Conservation (phyloP, 371 early-diverging fungal species). For the Mortierella sp. region DNA sequence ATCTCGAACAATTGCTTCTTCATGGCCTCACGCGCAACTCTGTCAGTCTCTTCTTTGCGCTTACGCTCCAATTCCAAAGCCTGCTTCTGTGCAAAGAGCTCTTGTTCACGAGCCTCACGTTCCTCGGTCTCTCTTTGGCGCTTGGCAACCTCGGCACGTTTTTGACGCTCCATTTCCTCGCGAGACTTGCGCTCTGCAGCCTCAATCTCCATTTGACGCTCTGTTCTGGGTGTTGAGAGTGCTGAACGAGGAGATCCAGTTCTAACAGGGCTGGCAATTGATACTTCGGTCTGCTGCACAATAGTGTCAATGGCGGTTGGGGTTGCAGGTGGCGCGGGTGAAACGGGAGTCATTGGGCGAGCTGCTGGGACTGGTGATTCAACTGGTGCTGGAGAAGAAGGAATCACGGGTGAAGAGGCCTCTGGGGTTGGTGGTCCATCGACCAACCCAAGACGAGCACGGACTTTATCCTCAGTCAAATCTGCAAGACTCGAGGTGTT, state of each 20-base stretch:
- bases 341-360: constrained; percentile 49
- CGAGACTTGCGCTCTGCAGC: constrained; percentile 41
- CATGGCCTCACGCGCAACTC: constrained; percentile 54
- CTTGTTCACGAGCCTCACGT: constrained; percentile 45
- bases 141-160: constrained; percentile 35
- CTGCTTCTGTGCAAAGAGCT: constrained; percentile 38
- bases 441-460: constrained; percentile 55
- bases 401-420: constrained; percentile 46
- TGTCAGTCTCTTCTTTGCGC: constrained; percentile 45
- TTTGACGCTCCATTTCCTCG: constrained; percentile 51
- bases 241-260: constrained; percentile 26
- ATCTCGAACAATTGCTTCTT: constrained; percentile 51
- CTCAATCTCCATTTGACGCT: constrained; percentile 47
- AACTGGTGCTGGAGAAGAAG: constrained; percentile 37
- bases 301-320: constrained; percentile 31
- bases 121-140: constrained; percentile 45
- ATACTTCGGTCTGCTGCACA: constrained; percentile 13
- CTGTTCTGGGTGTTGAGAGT: constrained; percentile 23
- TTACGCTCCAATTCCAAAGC: constrained; percentile 34
- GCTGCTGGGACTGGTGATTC: constrained; percentile 42
- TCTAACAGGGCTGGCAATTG: constrained; percentile 24
- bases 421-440: constrained; percentile 52
- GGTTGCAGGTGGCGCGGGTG: constrained; percentile 14
- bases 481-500: constrained; percentile 63
- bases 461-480: constrained; percentile 57